Evolutionary conservation across 140 eudicot species (phyloP), one percentile per base, ranked within the genome.

Genomic region (Anethum foeniculum): DNA sequence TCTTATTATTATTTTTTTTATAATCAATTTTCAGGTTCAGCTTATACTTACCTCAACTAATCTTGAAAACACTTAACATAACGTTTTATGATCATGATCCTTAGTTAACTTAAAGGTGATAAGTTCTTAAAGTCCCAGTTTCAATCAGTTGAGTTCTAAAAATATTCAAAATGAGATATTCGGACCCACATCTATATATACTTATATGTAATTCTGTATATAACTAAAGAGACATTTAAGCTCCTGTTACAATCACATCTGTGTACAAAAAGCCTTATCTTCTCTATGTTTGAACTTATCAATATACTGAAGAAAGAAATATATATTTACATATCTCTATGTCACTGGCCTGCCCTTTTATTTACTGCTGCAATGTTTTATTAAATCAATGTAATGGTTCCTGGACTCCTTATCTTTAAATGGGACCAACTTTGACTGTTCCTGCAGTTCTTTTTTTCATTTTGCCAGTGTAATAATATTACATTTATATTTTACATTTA

Each of bases 231-330:
- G 15, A 75, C 43, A 28, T 28, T 47, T 15, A 48, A 46, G 79
- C 79, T 48, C 64, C 43, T 48, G 79, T 75, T 75, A 75, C 64
- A 21, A 28, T 75, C 79, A 75, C 79, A 75, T 25, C 51, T 43
- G 78, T 74, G 78, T 49, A 38, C 58, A 25, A 75, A 75, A 75
- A 75, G 64, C 64, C 79, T 75, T 75, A 75, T 75, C 79, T 75
- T 75, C 79, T 75, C 64, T 47, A 47, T 48, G 62, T 47, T 75
- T 75, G 79, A 75, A 75, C 79, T 75, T 75, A 47, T 75, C 79
- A 28, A 16, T 46, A 46, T 75, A 48, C 52, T 44, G 39, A 38
- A 75, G 25, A 34, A 49, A 46, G 41, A 47, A 27, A 48, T 75
- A 14, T 75, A n/a, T 12, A 0, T n/a, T 2, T n/a, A 23, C 12